Conservation (phyloP, 2,329 filamentous ascomycete species). For the Huntiella decipiens region DNA sequence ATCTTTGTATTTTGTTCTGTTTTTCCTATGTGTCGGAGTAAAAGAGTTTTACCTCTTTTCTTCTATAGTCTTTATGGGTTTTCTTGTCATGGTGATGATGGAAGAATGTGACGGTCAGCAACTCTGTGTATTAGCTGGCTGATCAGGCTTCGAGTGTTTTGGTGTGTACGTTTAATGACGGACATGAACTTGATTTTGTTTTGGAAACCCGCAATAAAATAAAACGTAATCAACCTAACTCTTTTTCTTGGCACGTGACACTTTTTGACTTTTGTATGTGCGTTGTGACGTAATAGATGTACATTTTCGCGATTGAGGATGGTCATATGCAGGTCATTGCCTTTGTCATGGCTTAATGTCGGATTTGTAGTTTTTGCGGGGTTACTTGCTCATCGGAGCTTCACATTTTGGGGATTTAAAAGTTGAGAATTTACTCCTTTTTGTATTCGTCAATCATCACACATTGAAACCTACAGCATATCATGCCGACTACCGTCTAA, state of each 20-base stretch:
- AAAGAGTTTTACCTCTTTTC: neutral
- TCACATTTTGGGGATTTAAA: too few species aligned
- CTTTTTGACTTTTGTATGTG: neutral
- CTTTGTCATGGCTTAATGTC: too few species aligned
- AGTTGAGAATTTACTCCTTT: neutral
- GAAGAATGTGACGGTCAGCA: neutral
- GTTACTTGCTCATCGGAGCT: too few species aligned
- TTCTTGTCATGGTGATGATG: neutral
- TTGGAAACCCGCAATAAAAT: neutral
- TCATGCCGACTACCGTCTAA: constrained; percentile 19
- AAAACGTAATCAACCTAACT: neutral
- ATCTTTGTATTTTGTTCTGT: constrained; percentile 4
- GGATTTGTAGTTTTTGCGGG: too few species aligned
- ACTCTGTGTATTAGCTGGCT: neutral
- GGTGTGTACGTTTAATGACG: constrained; percentile 12
- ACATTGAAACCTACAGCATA: too few species aligned
- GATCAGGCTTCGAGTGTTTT: neutral
- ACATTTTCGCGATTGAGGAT: too few species aligned
- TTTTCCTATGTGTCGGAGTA: neutral
- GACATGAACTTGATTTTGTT: constrained; percentile 9
- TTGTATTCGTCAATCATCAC: neutral
- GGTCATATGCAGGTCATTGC: neutral
- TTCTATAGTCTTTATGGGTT: neutral
- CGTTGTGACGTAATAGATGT: too few species aligned
- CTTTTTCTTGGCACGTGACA: neutral